A percentile compares a stretch with the other conserved stretches of the same genome.
phyloP scores from a whole-genome alignment of 1,284 basidiomycete genomes.

The Chondrostereum purpureum region DNA sequence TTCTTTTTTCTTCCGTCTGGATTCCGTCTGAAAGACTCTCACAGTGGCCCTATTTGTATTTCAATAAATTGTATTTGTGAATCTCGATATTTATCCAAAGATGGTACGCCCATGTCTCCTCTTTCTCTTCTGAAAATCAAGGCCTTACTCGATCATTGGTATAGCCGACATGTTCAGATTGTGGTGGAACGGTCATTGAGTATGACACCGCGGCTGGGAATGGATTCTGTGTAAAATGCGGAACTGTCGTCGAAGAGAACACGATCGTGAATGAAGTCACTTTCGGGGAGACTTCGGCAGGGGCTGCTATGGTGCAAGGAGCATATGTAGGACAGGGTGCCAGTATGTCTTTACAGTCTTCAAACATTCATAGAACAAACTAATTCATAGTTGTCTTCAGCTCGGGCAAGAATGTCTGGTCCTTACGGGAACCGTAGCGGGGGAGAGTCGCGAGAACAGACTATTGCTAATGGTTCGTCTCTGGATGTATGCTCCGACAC shows the following conservation, averaged over 20 bases:
- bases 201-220: slow-evolving; percentile 78
- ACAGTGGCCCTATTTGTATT: too few relatives aligned
- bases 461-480: slow-evolving; percentile 75
- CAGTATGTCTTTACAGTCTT: slow-evolving; percentile 54
- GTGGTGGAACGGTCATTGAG: slow-evolving; percentile 75
- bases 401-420: slow-evolving; percentile 72
- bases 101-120: too few relatives aligned
- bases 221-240: slow-evolving; percentile 79
- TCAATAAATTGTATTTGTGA: too few relatives aligned
- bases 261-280: slow-evolving; percentile 91
- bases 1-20: too few relatives aligned
- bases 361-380: neutral
- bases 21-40: too few relatives aligned
- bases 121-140: too few relatives aligned
- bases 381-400: slow-evolving; percentile 30
- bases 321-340: slow-evolving; percentile 90
- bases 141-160: too few relatives aligned
- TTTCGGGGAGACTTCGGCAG: slow-evolving; percentile 89
- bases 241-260: slow-evolving; percentile 90
- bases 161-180: slow-evolving; percentile 35
- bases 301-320: slow-evolving; percentile 94
- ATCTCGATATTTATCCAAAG: too few relatives aligned
- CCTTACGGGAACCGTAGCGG: slow-evolving; percentile 74
- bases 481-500: neutral
- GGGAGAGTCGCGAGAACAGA: slow-evolving; percentile 80